Evolutionary conservation across 768 basidiomycete species (phyloP).

Genomic region (Pholiota microspora): DNA sequence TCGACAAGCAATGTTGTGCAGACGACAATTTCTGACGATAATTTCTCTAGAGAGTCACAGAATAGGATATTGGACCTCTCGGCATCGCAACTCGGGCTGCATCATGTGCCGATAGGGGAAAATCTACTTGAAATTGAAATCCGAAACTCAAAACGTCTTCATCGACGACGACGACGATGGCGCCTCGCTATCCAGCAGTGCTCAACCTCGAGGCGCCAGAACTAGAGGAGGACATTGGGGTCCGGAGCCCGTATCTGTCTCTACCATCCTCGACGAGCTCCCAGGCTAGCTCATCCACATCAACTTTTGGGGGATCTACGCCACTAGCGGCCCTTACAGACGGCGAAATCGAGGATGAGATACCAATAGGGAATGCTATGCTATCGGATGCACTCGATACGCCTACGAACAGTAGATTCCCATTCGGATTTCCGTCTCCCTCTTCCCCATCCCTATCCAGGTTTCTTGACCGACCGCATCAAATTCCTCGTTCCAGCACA

Average conservation of each 20-base stretch:
- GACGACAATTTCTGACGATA: too few species aligned
- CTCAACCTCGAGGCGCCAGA: constrained; percentile 22
- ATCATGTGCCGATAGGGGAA: too few species aligned
- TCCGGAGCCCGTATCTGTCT: constrained; percentile 22
- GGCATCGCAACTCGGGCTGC: too few species aligned
- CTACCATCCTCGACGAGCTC: constrained; percentile 22
- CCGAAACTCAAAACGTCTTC: neutral
- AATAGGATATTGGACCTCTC: too few species aligned
- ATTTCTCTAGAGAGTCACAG: too few species aligned
- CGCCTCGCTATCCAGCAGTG: constrained; percentile 20
- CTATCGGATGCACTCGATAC: constrained; percentile 11
- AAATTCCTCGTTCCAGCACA: constrained; percentile 44
- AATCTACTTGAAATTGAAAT: too few species aligned
- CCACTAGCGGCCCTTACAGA: constrained; percentile 7
- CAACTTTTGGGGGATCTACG: constrained; percentile 11
- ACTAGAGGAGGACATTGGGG: constrained; percentile 26
- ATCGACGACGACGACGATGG: constrained; percentile 15
- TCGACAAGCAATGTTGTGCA: too few species aligned
- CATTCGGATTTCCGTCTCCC: constrained; percentile 13
- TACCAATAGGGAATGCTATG: constrained; percentile 9
- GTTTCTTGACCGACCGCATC: constrained; percentile 11
- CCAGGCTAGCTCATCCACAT: constrained; percentile 18
- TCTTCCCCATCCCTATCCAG: constrained; percentile 17
- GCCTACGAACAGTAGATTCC: constrained; percentile 16
- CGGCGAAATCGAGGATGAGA: constrained; percentile 11